Base-by-base conservation (phyloP, 345 rosid species). In the Citrus glauca region DNA sequence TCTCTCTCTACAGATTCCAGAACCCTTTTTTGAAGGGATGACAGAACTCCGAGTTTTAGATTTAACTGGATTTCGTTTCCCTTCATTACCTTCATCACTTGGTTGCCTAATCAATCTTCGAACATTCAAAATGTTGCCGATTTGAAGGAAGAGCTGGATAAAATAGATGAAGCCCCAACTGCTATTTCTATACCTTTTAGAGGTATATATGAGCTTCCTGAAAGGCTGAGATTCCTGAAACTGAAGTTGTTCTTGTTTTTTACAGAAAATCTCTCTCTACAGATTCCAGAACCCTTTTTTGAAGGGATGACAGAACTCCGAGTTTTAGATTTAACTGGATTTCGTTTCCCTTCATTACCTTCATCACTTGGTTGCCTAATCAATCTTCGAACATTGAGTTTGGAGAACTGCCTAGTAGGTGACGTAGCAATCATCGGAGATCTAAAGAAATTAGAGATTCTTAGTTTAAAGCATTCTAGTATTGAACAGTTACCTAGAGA, bases 21-120 rank as follows among this genome's bases (percentile, higher is more conserved):
- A 42, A 1, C 7, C 9, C 7, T 42, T 87, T 53, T 87, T 82
- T 20, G 5, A 16, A 28, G 50, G 72, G 2, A 55, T 25, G 53
- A 77, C 30, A 48, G n/a, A 73, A 25, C 84, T 84, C 9, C 78
- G 69, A 67, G 86, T 87, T 2, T 2, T 87, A 9, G 73, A 77
- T 38, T 13, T 82, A 9, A 11, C 60, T 1, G 0, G 8, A 0
- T 0, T 77, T 30, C 10, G 38, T 13, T 16, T 83, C 37, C 27
- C 9, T 6, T 59, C 71, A 2, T 13, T 78, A 40, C 87, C 82
- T 72, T 55, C 71, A 7, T 82, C 85, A 16, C 19, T 79, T 13
- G 0, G 30, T n/a, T 11, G 22, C 20, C 75, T 73, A 9, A 45
- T 3, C 1, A 77, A 77, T 28, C 79, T 85, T 74, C 59, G 19